Conservation (phyloP, 495 filamentous ascomycete species). For the Daldinia decipiens region DNA sequence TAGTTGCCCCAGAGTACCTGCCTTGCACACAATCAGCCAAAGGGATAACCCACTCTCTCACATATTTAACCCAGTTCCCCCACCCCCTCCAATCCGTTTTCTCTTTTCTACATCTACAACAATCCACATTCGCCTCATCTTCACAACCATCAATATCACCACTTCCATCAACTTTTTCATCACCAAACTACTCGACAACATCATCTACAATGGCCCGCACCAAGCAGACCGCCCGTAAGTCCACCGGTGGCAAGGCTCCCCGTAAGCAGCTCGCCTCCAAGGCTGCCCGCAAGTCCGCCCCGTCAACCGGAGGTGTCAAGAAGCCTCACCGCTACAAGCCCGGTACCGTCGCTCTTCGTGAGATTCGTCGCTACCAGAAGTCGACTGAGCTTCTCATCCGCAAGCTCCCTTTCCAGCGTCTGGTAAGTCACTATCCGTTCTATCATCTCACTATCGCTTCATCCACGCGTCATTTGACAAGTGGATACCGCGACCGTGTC, state of each 20-base stretch:
- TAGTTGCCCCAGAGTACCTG: conserved; percentile 7
- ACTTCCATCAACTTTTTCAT: conserved; percentile 61
- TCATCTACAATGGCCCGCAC: conserved; percentile 91
- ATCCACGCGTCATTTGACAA: conserved; percentile 6
- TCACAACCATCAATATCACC: conserved; percentile 39
- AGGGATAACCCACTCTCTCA: conserved; percentile 36
- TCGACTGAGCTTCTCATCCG: conserved; percentile 99
- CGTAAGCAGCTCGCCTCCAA: conserved; percentile 89
- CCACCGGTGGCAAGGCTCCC: conserved; percentile 98
- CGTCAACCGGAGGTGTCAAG: conserved; percentile 86
- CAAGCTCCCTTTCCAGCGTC: conserved; percentile 99
- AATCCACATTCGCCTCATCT: conserved; percentile 49
- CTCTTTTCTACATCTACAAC: conserved; percentile 58
- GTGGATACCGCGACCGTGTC: background rate
- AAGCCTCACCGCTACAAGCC: conserved; percentile 99
- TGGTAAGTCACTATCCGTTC: conserved; percentile 62
- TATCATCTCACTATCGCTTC: conserved; percentile 1
- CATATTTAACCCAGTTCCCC: conserved; percentile 61
- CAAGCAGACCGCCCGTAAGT: conserved; percentile 99
- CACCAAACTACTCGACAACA: conserved; percentile 53
- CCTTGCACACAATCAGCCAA: conserved; percentile 57
- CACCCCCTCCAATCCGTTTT: conserved; percentile 56
- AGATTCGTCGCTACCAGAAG: conserved; percentile 99
- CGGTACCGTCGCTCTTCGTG: conserved; percentile 99
- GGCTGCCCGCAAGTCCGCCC: conserved; percentile 65